Evolutionary conservation across 495 filamentous ascomycete species (phyloP).

Genomic region (Annulohypoxylon bovei): DNA sequence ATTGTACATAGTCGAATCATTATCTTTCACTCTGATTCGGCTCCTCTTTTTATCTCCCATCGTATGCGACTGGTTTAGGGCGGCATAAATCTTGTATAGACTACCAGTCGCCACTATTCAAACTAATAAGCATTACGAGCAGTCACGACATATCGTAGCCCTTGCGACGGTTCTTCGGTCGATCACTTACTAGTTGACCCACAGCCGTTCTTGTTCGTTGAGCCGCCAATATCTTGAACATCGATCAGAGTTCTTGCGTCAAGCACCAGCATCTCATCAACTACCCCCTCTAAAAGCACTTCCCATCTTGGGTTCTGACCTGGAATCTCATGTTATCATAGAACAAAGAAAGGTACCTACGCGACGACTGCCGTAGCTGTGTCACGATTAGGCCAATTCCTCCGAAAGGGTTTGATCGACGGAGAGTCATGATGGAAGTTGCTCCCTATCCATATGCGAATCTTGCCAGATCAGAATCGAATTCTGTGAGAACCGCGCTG

Average conservation of each 20-base stretch:
- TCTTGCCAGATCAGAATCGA: slow-evolving; percentile 34
- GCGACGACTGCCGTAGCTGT: slow-evolving; percentile 22
- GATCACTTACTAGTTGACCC: slow-evolving; percentile 15
- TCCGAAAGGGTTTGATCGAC: slow-evolving; percentile 10
- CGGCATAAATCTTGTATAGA: slow-evolving; percentile 18
- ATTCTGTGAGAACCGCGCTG: slow-evolving; percentile 43
- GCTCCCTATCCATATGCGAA: slow-evolving; percentile 35
- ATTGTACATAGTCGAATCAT: slow-evolving; percentile 23
- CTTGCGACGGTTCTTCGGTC: slow-evolving; percentile 11
- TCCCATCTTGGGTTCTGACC: slow-evolving; percentile 5
- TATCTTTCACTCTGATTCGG: background rate
- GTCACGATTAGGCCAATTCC: slow-evolving; percentile 6
- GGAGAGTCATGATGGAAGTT: slow-evolving; percentile 41
- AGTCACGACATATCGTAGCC: slow-evolving; percentile 26
- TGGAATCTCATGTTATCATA: slow-evolving; percentile 24
- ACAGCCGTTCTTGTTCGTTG: slow-evolving; percentile 4
- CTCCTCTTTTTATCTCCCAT: slow-evolving; percentile 13
- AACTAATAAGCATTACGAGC: slow-evolving; percentile 20
- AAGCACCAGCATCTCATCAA: slow-evolving; percentile 14
- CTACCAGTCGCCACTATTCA: slow-evolving; percentile 24
- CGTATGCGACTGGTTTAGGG: slow-evolving; percentile 7
- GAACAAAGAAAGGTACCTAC: slow-evolving; percentile 3
- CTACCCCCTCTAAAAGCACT: background rate
- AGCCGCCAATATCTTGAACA: slow-evolving; percentile 26
- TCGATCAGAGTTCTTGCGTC: slow-evolving; percentile 15